Conservation (phyloP, 805 yeast species). For the Starmerella apicola region DNA sequence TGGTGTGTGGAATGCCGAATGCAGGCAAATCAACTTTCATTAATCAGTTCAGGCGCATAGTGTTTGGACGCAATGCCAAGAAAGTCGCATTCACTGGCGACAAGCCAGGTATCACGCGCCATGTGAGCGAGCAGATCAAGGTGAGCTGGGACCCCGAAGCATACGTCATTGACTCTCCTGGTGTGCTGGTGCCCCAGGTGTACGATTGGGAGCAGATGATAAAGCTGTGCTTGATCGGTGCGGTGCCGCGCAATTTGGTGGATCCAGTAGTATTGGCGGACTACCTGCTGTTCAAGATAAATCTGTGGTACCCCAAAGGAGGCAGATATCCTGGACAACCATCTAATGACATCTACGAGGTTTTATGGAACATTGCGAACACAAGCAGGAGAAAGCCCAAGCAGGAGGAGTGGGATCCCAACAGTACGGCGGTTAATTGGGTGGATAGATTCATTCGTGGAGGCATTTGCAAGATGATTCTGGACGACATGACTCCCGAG, state of each 20-base stretch:
- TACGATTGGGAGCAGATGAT: slow-evolving; percentile 58
- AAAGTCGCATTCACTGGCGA: slow-evolving; percentile 80
- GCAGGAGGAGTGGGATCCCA: slow-evolving; percentile 11
- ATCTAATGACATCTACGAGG: slow-evolving; percentile 17
- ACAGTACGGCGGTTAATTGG: slow-evolving; percentile 14
- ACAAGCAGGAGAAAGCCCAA: slow-evolving; percentile 1
- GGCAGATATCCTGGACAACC: slow-evolving; percentile 19
- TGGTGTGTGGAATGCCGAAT: slow-evolving; percentile 91
- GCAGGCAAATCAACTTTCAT: slow-evolving; percentile 91
- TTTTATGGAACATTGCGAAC: slow-evolving; percentile 13
- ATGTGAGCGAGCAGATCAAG: slow-evolving; percentile 62
- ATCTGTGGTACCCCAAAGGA: slow-evolving; percentile 26
- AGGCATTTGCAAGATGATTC: slow-evolving; percentile 5
- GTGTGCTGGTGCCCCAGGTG: slow-evolving; percentile 72
- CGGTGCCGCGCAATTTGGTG: slow-evolving; percentile 53
- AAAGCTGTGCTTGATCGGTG: slow-evolving; percentile 58
- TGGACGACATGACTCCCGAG: slow-evolving; percentile 12
- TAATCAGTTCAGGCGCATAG: slow-evolving; percentile 51
- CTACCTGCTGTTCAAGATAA: slow-evolving; percentile 61
- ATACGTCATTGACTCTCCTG: slow-evolving; percentile 80
- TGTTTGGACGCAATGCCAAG: slow-evolving; percentile 23
- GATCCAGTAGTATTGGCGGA: slow-evolving; percentile 85
- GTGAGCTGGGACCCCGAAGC: slow-evolving; percentile 49
- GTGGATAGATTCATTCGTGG: slow-evolving; percentile 13
- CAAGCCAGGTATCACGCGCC: slow-evolving; percentile 80